Evolutionary conservation across 306 rosid species (phyloP), one percentile per base, ranked within the genome.

Genomic region (Sindora glabra): DNA sequence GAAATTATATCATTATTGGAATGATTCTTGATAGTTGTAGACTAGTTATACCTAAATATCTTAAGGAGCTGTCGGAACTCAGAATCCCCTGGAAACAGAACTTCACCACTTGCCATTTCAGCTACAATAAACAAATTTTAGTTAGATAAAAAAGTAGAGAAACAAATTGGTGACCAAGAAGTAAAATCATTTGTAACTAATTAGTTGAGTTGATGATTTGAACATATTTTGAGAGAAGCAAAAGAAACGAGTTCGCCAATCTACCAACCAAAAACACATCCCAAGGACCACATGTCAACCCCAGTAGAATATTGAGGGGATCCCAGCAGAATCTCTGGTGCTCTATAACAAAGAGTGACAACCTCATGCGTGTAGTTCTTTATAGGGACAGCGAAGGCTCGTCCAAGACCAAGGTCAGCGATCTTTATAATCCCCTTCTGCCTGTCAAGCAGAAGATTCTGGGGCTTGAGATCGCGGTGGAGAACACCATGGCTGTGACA

Each of bases 211-310:
- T n/a, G n/a, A n/a, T n/a, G n/a, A n/a, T n/a, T n/a, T n/a, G n/a
- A n/a, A n/a, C n/a, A n/a, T n/a, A n/a, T n/a, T n/a, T n/a, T n/a
- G n/a, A n/a, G n/a, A n/a, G n/a, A n/a, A n/a, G n/a, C n/a, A n/a
- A n/a, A n/a, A n/a, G n/a, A n/a, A n/a, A n/a, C n/a, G n/a, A n/a
- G n/a, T n/a, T n/a, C n/a, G n/a, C n/a, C n/a, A n/a, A n/a, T n/a
- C n/a, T n/a, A 13, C 37, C 23, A 25, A 80, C 96, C 96, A 13
- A 92, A 92, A 14, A 92, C 88, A 69, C 98, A 92, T 5, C 98
- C 98, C 27, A 88, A 96, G 7, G 96, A 92, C 97, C 97, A 91
- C 70, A 91, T 91, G 61, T 91, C 97, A 33, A 91, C 97, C 3
- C 80, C 95, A 21, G 97, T 91, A 48, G 97, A 91, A 71, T 91